Base-by-base conservation (phyloP, 306 rosid species). In the Corylus americana region DNA sequence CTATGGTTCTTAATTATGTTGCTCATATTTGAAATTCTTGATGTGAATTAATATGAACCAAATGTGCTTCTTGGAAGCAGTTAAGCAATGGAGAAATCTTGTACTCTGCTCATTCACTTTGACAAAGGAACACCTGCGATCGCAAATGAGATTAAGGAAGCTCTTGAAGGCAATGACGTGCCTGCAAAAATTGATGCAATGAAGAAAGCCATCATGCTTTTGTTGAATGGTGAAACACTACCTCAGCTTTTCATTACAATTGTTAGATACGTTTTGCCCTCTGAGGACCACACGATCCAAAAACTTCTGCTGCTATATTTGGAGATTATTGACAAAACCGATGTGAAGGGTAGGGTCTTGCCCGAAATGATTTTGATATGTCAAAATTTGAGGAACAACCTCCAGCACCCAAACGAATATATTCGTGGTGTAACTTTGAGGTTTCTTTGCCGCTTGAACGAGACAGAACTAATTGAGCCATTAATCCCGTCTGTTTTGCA, bases 311-410 rank as follows among this genome's bases (percentile, higher is more conserved):
- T 96, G 17, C 94, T 93, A 20, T 96, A 96, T 82, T 83, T 96
- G 63, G 99, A 96, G 90, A 93, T 96, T 89, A 93, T 90, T 1
- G 99, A 96, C 58, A 93, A 91, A 68, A 96, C 97, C 25, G 99
- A 96, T 83, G 85, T 97, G 1, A 82, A 76, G 0, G 99, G 99
- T 27, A 96, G 91, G 70, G 89, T 93, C 55, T 90, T 96, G 12
- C 99, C 99, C 0, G 99, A 96, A 81, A 96, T 96, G 99, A 93
- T 93, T 81, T 89, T 96, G 50, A 96, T 96, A 51, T 96, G 99
- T 79, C 99, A 96, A 85, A 96, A 93, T 68, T 96, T 96, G 55
- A 91, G 96, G 37, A 96, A 96, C 86, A 96, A 96, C 44, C 96
- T 96, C 18, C 94, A 90, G 70, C 90, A 86, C 71, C 96, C 99